Base-by-base conservation (phyloP, 495 filamentous ascomycete genomes). In the Terfezia claveryi region DNA sequence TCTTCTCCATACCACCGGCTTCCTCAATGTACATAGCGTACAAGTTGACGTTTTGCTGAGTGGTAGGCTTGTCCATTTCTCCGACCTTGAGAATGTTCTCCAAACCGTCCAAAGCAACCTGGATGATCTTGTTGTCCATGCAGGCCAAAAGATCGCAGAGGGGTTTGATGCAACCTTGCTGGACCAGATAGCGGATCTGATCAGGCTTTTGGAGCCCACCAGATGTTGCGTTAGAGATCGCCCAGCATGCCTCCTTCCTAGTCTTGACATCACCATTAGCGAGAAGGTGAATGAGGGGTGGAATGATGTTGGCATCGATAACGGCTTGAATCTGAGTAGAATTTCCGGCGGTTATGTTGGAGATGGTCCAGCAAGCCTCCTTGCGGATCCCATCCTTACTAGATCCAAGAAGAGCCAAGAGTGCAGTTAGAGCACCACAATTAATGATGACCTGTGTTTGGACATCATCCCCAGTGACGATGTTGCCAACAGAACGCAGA, bases 61-160 rank as follows among this genome's bases (percentile, higher is more conserved):
- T 75, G 53, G 83, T 76, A 66, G 92, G 86, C 76, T 94, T 96
- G 71, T 99, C 92, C 73, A 94, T 86, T 51, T 99, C 92, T 38
- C 92, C 92, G 58, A 99, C 87, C 80, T 96, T 99, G 61, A 99
- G 79, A 57, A 99, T 95, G 70, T 99, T 99, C 80, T 99, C 92
- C 55, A 99, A 74, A 51, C 92, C 92, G 63, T 99, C 92, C 32
- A 99, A 79, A 61, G 92, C 92, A 64, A 99, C 92, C 68, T 99
- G 92, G 62, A 99, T 96, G 67, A 99, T 99, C 79, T 99, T 99
- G 72, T 99, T 99, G 70, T 99, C 92, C 12, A 93, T 92, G 75
- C 92, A 96, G 41, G 79, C 82, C 17, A 99, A 78, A 17, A 99
- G 80, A 61, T 99, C 92, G 69, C 92, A 99, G 38, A 99, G 78